Evolutionary conservation across 176 grass and related monocot genomes (phyloP).

Genomic region (Musa troglodytarum): DNA sequence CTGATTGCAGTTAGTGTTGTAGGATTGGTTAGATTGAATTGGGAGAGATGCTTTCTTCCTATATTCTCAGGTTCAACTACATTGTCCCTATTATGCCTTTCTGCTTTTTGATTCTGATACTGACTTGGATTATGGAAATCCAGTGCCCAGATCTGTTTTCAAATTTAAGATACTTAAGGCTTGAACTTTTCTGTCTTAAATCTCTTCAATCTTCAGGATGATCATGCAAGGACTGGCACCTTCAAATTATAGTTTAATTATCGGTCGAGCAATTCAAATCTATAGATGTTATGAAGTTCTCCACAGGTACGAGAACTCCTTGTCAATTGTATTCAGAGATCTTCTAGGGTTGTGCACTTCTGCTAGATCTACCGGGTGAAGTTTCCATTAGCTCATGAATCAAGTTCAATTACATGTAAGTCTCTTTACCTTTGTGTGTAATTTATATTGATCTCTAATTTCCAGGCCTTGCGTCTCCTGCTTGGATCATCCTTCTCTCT

Average conservation of each 20-base stretch:
- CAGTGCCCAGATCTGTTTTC: too few relatives aligned
- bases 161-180: too few relatives aligned
- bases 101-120: background rate
- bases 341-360: too few relatives aligned
- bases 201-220: background rate
- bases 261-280: too few relatives aligned
- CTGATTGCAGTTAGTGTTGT: slow-evolving; percentile 47
- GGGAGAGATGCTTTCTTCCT: background rate
- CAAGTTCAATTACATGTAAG: slow-evolving; percentile 15
- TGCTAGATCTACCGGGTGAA: too few relatives aligned
- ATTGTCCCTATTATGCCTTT: slow-evolving; percentile 26
- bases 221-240: background rate
- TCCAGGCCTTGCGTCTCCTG: too few relatives aligned
- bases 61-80: slow-evolving; percentile 4
- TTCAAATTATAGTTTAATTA: slow-evolving; percentile 7
- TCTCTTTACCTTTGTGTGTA: background rate
- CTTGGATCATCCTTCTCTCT: background rate
- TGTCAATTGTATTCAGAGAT: too few relatives aligned
- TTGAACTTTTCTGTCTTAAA: background rate
- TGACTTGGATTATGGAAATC: too few relatives aligned
- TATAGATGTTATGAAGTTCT: too few relatives aligned
- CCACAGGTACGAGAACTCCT: too few relatives aligned
- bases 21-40: background rate
- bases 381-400: too few relatives aligned
- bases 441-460: background rate